phyloP scores from a whole-genome alignment of 2,329 filamentous ascomycete genomes.

The Didymella glomerata region DNA sequence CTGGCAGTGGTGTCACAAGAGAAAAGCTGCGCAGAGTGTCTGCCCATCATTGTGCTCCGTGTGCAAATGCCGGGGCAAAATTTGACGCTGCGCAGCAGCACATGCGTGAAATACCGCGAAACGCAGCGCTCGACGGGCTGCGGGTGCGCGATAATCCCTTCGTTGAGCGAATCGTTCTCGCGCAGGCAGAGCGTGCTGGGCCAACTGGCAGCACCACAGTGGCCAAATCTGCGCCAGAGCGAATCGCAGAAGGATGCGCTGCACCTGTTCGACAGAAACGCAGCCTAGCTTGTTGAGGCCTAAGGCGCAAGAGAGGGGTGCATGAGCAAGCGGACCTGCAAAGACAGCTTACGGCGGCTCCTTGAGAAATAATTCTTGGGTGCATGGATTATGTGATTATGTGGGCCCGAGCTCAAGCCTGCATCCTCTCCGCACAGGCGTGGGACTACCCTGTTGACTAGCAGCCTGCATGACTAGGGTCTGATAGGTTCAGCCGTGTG shows the following conservation, averaged over 20 bases:
- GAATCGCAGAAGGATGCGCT: conserved; percentile 28
- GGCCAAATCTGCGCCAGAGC: conserved; percentile 29
- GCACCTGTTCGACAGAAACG: conserved; percentile 34
- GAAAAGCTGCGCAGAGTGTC: not conserved
- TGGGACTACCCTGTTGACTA: conserved; percentile 30
- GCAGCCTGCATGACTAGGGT: conserved; percentile 11
- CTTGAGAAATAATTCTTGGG: conserved; percentile 31
- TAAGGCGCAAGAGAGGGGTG: conserved; percentile 30
- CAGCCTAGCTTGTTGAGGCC: conserved; percentile 16
- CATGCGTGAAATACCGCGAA: conserved; percentile 10
- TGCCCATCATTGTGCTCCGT: conserved; percentile 4
- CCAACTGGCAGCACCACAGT: conserved; percentile 26
- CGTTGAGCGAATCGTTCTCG: conserved; percentile 28
- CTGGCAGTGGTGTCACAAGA: conserved; percentile 28
- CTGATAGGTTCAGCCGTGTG: conserved; percentile 16
- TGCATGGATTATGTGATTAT: conserved; percentile 19
- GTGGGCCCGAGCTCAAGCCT: conserved; percentile 22
- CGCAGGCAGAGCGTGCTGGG: conserved; percentile 18
- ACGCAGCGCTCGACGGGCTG: conserved; percentile 9
- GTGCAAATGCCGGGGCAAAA: not conserved
- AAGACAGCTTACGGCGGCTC: conserved; percentile 30
- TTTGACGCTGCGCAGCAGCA: conserved; percentile 13
- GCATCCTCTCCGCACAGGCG: conserved; percentile 13
- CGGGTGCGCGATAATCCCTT: conserved; percentile 16
- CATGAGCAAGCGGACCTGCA: conserved; percentile 22